Evolutionary conservation across 495 filamentous ascomycete genomes (phyloP).

Genomic region (Cudoniella acicularis): DNA sequence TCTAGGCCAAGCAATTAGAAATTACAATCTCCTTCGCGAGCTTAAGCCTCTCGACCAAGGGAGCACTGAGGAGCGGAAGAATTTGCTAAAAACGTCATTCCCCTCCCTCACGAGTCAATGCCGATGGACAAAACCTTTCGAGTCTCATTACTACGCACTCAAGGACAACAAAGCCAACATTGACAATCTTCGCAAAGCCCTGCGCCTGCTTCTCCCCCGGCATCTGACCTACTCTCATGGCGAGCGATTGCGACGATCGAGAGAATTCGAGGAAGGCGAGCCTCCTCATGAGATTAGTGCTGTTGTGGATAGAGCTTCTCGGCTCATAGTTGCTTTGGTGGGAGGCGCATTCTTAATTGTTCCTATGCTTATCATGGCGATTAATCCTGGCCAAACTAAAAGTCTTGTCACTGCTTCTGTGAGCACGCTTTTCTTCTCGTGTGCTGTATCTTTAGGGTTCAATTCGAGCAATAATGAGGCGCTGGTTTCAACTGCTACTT

Average conservation of each 20-base stretch:
- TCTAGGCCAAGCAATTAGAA: conserved; percentile 5
- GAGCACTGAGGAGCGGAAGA: neutral
- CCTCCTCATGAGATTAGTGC: neutral
- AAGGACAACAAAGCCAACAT: neutral
- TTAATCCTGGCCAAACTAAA: conserved; percentile 13
- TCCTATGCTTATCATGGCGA: conserved; percentile 21
- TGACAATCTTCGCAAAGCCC: neutral
- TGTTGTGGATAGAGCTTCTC: conserved; percentile 5
- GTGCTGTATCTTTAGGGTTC: conserved; percentile 12
- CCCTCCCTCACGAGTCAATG: neutral
- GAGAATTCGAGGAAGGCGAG: conserved; percentile 13
- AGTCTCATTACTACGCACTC: conserved; percentile 3
- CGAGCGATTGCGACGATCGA: neutral
- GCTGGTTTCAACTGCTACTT: conserved; percentile 24
- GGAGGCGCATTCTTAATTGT: conserved; percentile 11
- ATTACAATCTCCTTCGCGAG: conserved; percentile 8
- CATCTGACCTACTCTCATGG: conserved; percentile 8
- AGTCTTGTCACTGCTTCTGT: conserved; percentile 19
- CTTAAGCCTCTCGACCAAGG: neutral
- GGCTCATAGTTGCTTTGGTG: conserved; percentile 12
- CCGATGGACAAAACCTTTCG: neutral
- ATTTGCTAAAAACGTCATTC: neutral
- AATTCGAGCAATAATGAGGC: conserved; percentile 20
- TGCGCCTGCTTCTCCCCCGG: neutral
- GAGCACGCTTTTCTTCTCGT: conserved; percentile 17